Conservation (phyloP, 257 asterid genomes). For the Gentiana macrophylla region DNA sequence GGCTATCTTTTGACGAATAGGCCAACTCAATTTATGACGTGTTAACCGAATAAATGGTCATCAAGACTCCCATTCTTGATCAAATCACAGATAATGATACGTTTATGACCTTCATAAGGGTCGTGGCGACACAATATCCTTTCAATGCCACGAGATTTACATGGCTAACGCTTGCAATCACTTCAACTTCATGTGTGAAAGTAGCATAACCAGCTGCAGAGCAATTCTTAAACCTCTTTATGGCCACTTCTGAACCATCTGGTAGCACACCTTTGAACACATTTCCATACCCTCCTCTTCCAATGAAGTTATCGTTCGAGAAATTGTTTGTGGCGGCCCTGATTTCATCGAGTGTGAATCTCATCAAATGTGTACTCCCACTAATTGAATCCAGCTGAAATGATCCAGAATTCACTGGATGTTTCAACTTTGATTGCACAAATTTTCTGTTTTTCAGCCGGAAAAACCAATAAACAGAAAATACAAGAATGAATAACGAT, state of each 20-base stretch:
- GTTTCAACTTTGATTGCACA: conserved; percentile 14
- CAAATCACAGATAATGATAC: conserved; percentile 80
- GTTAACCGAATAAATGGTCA: conserved; percentile 52
- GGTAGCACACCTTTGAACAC: conserved; percentile 63
- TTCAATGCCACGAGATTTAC: conserved; percentile 65
- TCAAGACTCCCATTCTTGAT: conserved; percentile 80
- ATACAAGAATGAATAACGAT: conserved; percentile 16
- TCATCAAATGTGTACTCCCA: conserved; percentile 53
- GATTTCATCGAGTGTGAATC: conserved; percentile 57
- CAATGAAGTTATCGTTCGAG: conserved; percentile 44
- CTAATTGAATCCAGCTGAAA: conserved; percentile 51
- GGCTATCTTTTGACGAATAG: conserved; percentile 60
- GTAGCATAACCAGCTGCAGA: conserved; percentile 62
- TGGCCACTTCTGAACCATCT: conserved; percentile 69
- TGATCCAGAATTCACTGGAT: conserved; percentile 12
- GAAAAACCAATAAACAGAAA: conserved; percentile 23
- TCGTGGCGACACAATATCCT: conserved; percentile 83
- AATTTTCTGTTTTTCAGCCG: conserved; percentile 21
- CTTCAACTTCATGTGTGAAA: conserved; percentile 72
- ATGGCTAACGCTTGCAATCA: conserved; percentile 79
- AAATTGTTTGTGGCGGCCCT: conserved; percentile 50
- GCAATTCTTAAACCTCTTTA: conserved; percentile 87
- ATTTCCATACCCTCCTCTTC: conserved; percentile 89
- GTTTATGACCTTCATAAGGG: conserved; percentile 71
- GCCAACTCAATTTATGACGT: conserved; percentile 59